These are phyloP conservation scores for Boletus subparvulus DNA, from an alignment of 768 basidiomycete genomes.

Conservation along the genomic window DNA sequence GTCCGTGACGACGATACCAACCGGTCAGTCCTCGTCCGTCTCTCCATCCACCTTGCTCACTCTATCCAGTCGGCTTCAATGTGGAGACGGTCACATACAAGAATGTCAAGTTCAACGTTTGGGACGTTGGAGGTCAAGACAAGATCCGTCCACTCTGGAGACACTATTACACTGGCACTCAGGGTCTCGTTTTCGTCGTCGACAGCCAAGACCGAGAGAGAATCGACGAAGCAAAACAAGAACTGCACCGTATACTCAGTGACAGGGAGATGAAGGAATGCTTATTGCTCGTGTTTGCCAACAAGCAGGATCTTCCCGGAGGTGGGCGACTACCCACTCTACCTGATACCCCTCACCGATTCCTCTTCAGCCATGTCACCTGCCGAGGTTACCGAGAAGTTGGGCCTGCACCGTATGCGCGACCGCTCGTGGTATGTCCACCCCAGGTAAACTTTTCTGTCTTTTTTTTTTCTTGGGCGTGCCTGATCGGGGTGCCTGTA, in stretches of 20 bases:
- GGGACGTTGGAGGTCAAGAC: conserved; percentile 99
- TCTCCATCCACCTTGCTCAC: not conserved
- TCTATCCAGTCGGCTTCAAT: conserved; percentile 84
- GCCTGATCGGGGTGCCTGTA: conserved; percentile 31
- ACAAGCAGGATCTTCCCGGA: conserved; percentile 97
- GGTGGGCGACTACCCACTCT: conserved; percentile 51
- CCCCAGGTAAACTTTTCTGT: conserved; percentile 66
- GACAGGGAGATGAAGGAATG: conserved; percentile 99
- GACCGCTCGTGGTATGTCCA: conserved; percentile 99
- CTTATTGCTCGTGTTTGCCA: conserved; percentile 95
- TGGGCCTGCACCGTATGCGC: conserved; percentile 93
- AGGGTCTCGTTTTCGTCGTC: conserved; percentile 97
- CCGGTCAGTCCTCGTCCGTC: conserved; percentile 49
- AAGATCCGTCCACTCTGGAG: conserved; percentile 98
- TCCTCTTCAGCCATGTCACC: conserved; percentile 82
- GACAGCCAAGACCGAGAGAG: conserved; percentile 95
- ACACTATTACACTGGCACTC: conserved; percentile 99
- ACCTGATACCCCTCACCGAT: not conserved
- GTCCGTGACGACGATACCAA: conserved; percentile 97
- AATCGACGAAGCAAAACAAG: conserved; percentile 94
- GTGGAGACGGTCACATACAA: conserved; percentile 99
- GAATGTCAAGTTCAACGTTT: conserved; percentile 93
- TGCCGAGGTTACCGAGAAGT: conserved; percentile 95
- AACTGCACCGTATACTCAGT: conserved; percentile 92
- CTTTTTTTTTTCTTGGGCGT: not conserved